Conservation (phyloP, 305 asterid genomes). For the Caryopteris hybrid region DNA sequence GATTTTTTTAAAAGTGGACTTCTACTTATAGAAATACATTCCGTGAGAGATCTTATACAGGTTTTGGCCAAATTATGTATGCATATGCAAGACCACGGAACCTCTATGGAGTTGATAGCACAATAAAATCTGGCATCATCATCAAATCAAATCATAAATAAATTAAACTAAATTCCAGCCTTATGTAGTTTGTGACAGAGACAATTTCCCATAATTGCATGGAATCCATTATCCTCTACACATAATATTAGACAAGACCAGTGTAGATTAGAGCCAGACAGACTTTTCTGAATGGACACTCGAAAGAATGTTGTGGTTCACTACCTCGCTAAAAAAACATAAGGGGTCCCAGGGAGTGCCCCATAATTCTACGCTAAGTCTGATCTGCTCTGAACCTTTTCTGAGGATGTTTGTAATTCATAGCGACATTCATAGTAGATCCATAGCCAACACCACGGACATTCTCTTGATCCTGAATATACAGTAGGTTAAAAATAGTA, state of each 20-base stretch:
- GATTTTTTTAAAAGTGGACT: too few relatives aligned
- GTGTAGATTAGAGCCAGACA: not conserved
- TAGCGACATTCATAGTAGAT: not conserved
- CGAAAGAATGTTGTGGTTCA: not conserved
- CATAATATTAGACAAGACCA: not conserved
- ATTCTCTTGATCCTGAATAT: too few relatives aligned
- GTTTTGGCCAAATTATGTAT: too few relatives aligned
- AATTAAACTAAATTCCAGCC: not conserved
- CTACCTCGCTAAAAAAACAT: constrained; percentile 6
- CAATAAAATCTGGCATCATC: too few relatives aligned
- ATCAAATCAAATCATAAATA: not conserved
- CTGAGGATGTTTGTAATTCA: constrained; percentile 34
- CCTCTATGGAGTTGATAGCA: too few relatives aligned
- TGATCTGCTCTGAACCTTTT: constrained; percentile 50
- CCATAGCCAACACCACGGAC: too few relatives aligned
- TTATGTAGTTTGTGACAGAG: not conserved
- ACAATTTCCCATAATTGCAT: not conserved
- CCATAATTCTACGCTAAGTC: constrained; percentile 25
- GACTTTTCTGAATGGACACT: constrained; percentile 2
- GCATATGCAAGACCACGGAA: too few relatives aligned
- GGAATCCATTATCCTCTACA: not conserved
- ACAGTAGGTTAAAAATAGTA: too few relatives aligned
- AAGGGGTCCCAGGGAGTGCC: constrained; percentile 2
- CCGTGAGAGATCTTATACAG: too few relatives aligned
- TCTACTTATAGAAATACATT: too few relatives aligned